phyloP scores from a whole-genome alignment of 78 protist genomes.

The Dictyostelium capitatum region DNA sequence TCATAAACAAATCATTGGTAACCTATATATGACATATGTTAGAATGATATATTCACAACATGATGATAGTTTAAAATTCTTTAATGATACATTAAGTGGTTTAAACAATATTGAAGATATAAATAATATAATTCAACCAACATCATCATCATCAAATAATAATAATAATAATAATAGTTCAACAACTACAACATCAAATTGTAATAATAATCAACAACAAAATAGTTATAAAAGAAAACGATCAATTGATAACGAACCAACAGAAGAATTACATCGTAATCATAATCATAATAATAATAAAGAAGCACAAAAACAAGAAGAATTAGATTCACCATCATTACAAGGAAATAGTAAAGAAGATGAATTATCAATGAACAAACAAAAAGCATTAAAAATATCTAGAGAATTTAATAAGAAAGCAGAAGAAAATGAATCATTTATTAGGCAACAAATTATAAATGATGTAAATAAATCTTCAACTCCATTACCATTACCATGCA shows the following conservation, averaged over 20 bases:
- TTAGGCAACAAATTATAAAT: conserved; percentile 4
- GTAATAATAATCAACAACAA: not conserved
- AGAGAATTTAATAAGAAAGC: conserved; percentile 6
- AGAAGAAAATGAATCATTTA: conserved; percentile 1
- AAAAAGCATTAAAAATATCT: not conserved
- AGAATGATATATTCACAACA: conserved; percentile 52
- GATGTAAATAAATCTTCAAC: not conserved
- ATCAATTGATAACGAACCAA: not conserved
- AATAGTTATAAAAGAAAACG: not conserved
- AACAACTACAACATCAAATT: not conserved
- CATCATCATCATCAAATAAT: not conserved
- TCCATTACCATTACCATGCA: not conserved
- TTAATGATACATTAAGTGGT: conserved; percentile 10
- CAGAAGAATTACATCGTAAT: not conserved
- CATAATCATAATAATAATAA: not conserved
- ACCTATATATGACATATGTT: conserved; percentile 61
- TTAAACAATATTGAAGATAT: conserved; percentile 31
- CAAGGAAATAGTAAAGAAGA: not conserved
- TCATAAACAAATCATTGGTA: conserved; percentile 75
- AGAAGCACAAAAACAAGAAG: no score
- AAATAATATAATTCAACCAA: not conserved
- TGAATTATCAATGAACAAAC: not conserved
- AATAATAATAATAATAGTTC: not conserved
- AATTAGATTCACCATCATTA: no score
- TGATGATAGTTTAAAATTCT: conserved; percentile 31